Percentiles rank a stretch among this genome's conserved stretches.
Conservation (phyloP, 1,284 basidiomycete species). For the Heliocybe sulcata region DNA sequence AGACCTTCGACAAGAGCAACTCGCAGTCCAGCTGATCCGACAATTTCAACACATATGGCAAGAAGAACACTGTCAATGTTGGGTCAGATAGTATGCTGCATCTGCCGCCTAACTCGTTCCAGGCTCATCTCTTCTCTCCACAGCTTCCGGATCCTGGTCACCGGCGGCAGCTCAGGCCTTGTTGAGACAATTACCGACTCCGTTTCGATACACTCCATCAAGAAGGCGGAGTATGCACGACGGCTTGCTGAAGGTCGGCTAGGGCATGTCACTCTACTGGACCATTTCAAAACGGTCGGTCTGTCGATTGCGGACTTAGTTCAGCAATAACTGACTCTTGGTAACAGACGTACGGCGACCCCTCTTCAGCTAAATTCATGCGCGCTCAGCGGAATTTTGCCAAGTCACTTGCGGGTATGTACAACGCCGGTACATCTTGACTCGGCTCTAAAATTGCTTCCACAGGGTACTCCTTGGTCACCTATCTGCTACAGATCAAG, state of each 20-base stretch:
- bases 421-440: neutral
- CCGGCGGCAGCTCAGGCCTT: slow-evolving; percentile 87
- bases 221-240: slow-evolving; percentile 95
- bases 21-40: slow-evolving; percentile 92
- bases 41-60: slow-evolving; percentile 94
- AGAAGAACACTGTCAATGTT: slow-evolving; percentile 86
- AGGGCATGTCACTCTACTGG: slow-evolving; percentile 81
- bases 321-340: neutral
- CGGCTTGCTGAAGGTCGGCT: slow-evolving; percentile 74
- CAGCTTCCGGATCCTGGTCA: slow-evolving; percentile 81
- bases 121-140: neutral
- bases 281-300: slow-evolving; percentile 78
- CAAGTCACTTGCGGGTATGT: slow-evolving; percentile 80
- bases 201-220: slow-evolving; percentile 98
- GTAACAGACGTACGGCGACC: slow-evolving; percentile 84
- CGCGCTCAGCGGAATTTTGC: slow-evolving; percentile 90
- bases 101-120: neutral
- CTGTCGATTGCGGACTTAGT: slow-evolving; percentile 3
- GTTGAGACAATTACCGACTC: slow-evolving; percentile 96
- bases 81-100: slow-evolving; percentile 81
- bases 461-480: slow-evolving; percentile 87
- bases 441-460: neutral
- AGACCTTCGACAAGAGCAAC: slow-evolving; percentile 95
- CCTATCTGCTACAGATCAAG: slow-evolving; percentile 96
- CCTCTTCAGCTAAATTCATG: slow-evolving; percentile 77